Evolutionary conservation across 2,329 filamentous ascomycete species (phyloP).

Genomic region (Anthostomella pinea): DNA sequence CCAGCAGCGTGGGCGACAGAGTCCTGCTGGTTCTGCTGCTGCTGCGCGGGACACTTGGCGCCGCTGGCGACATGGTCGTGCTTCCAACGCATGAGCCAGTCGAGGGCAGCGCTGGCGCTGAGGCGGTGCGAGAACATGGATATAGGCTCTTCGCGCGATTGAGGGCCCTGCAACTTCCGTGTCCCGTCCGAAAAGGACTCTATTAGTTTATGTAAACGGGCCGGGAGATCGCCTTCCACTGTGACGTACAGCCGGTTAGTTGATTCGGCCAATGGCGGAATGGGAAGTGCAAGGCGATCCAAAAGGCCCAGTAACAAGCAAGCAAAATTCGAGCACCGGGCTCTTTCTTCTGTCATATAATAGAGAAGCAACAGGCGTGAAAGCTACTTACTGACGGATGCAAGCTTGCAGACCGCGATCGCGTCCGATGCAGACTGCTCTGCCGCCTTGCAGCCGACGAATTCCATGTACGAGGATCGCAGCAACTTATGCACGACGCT

Average conservation of each 20-base stretch:
- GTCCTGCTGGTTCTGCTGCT: constrained; percentile 1
- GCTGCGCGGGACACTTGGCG: not conserved
- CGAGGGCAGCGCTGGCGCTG: constrained; percentile 47
- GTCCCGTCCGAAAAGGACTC: constrained; percentile 46
- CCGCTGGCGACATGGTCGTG: constrained; percentile 18
- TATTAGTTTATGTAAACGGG: constrained; percentile 44
- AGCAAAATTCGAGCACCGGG: no score
- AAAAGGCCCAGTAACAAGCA: no score
- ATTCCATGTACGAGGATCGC: constrained; percentile 41
- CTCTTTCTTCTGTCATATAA: no score
- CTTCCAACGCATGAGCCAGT: constrained; percentile 48
- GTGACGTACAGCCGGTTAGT: no score
- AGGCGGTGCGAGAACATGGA: constrained; percentile 45
- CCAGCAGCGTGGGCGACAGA: constrained; percentile 4
- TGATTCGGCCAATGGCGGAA: no score
- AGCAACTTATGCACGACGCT: constrained; percentile 46
- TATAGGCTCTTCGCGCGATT: constrained; percentile 40
- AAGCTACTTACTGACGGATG: no score
- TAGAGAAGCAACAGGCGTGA: no score
- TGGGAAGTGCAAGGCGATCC: no score
- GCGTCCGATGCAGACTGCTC: constrained; percentile 30
- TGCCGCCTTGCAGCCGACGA: constrained; percentile 19
- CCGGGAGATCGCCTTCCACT: constrained; percentile 48
- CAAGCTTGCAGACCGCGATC: constrained; percentile 38
- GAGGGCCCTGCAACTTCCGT: no score